These are phyloP conservation scores for Ganoderma resinaceum DNA, from an alignment of 1,284 basidiomycete species.

Conservation along the genomic window DNA sequence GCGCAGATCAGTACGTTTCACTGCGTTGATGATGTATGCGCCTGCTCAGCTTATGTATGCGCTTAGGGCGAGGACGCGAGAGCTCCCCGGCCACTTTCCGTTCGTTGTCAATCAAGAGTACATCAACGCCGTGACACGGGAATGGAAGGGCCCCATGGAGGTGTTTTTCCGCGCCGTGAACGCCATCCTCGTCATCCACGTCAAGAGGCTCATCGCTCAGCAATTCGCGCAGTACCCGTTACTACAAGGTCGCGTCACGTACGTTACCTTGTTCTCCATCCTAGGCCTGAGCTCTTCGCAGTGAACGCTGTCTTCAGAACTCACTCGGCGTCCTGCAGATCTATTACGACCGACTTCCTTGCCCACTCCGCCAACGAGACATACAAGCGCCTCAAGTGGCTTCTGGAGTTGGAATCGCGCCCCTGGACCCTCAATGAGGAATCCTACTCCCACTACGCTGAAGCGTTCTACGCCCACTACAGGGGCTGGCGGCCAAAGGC, in stretches of 20 bases:
- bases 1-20: slow-evolving; percentile 51
- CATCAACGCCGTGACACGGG: slow-evolving; percentile 52
- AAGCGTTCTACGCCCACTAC: slow-evolving; percentile 40
- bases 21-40: background rate
- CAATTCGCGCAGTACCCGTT: slow-evolving; percentile 63
- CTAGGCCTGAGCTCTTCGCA: too few species aligned
- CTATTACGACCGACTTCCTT: slow-evolving; percentile 56
- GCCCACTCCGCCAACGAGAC: slow-evolving; percentile 49
- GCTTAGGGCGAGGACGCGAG: slow-evolving; percentile 73
- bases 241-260: slow-evolving; percentile 63
- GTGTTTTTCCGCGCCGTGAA: slow-evolving; percentile 56
- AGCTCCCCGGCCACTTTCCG: slow-evolving; percentile 70
- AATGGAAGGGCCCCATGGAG: slow-evolving; percentile 59
- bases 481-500: slow-evolving; percentile 29
- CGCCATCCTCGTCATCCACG: slow-evolving; percentile 45
- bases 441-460: slow-evolving; percentile 40
- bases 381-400: slow-evolving; percentile 45
- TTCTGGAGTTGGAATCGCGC: slow-evolving; percentile 39
- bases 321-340: slow-evolving; percentile 38
- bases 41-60: background rate
- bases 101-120: slow-evolving; percentile 63
- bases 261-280: slow-evolving; percentile 28
- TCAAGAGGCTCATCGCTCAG: slow-evolving; percentile 48
- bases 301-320: too few species aligned
- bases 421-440: slow-evolving; percentile 44